Evolutionary conservation across 306 rosid genomes (phyloP).

Genomic region (Vigna reflexopilosa): DNA sequence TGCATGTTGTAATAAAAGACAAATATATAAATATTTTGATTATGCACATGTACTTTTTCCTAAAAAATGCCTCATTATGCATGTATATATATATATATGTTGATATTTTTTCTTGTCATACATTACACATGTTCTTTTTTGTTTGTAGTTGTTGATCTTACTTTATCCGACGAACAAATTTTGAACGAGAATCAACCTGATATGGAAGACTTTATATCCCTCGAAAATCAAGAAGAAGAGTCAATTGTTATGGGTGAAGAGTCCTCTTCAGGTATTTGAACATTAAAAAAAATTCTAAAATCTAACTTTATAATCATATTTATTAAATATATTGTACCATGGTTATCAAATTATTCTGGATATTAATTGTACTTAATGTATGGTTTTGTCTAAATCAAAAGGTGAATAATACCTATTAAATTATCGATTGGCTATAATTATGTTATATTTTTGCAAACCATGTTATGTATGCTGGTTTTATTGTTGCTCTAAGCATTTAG

Average conservation of each 20-base stretch:
- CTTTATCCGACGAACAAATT: slow-evolving; percentile 70
- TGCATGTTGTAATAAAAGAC: background rate
- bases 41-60: background rate
- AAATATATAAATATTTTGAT: background rate
- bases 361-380: background rate
- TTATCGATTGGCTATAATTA: background rate
- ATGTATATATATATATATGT: background rate
- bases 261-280: slow-evolving; percentile 66
- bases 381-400: background rate
- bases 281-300: background rate
- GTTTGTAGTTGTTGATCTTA: slow-evolving; percentile 64
- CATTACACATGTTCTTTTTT: slow-evolving; percentile 8
- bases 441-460: too few relatives aligned
- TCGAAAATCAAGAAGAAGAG: slow-evolving; percentile 78
- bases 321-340: background rate
- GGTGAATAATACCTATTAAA: background rate
- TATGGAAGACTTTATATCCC: slow-evolving; percentile 64
- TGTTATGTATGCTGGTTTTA: background rate
- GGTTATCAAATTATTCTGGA: background rate
- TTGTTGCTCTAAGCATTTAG: background rate
- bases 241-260: slow-evolving; percentile 82
- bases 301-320: slow-evolving; percentile 2
- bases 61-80: background rate
- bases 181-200: slow-evolving; percentile 73
- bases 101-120: background rate